A percentile compares a stretch with the other conserved stretches of the same genome.
These are phyloP conservation scores for Wickerhamiella spandovensis DNA, from an alignment of 805 yeast species.

Conservation along the genomic window DNA sequence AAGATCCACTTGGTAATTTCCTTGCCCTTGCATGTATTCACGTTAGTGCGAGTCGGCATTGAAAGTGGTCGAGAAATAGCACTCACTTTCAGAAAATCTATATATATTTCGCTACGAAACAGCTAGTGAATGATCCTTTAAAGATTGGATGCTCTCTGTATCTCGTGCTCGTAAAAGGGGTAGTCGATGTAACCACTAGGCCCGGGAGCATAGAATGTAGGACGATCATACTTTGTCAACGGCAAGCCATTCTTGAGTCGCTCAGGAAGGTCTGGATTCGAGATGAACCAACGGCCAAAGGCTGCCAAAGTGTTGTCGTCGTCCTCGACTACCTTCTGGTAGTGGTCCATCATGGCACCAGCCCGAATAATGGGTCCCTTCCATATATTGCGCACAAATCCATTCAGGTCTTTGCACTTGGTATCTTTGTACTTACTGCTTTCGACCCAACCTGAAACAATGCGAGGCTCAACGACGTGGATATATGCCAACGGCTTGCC, in stretches of 20 bases:
- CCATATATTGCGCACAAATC: slow-evolving; percentile 15
- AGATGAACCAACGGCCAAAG: slow-evolving; percentile 36
- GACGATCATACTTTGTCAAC: slow-evolving; percentile 34
- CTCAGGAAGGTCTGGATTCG: slow-evolving; percentile 44
- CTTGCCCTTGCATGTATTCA: too few relatives aligned
- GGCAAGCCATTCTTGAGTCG: slow-evolving; percentile 31
- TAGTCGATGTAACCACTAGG: slow-evolving; percentile 34
- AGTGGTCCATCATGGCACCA: slow-evolving; percentile 6
- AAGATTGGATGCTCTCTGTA: too few relatives aligned
- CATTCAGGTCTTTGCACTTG: slow-evolving; percentile 6
- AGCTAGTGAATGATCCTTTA: too few relatives aligned
- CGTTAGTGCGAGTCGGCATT: too few relatives aligned
- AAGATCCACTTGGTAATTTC: too few relatives aligned
- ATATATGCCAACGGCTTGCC: slow-evolving; percentile 32
- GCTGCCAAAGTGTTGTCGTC: slow-evolving; percentile 26
- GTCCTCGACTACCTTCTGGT: slow-evolving; percentile 8
- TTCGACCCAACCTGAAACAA: slow-evolving; percentile 15
- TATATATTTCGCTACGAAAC: too few relatives aligned
- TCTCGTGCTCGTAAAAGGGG: slow-evolving; percentile 20
- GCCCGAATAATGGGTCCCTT: slow-evolving; percentile 15
- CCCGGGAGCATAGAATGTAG: slow-evolving; percentile 34
- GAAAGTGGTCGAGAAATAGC: too few relatives aligned
- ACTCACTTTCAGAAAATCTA: too few relatives aligned
- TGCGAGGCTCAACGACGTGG: slow-evolving; percentile 35
- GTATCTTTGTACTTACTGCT: background rate